Conservation (phyloP, 257 asterid species). For the Primulina eburnea region DNA sequence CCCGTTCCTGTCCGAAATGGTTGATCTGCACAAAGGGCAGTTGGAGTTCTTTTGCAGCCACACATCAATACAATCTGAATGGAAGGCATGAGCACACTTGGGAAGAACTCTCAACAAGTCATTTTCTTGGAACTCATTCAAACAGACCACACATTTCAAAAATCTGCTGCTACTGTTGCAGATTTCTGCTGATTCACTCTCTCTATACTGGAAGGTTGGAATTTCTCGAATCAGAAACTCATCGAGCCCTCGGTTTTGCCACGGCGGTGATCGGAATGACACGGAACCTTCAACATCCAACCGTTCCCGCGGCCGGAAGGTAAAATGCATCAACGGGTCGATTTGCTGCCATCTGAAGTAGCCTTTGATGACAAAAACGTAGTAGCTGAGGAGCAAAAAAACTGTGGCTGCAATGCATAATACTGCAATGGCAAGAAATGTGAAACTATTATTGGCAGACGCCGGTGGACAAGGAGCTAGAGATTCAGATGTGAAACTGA, state of each 20-base stretch:
- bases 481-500: not conserved
- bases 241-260: slow-evolving; percentile 65
- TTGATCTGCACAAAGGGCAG: slow-evolving; percentile 78
- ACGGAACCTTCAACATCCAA: slow-evolving; percentile 33
- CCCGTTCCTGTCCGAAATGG: slow-evolving; percentile 52
- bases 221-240: slow-evolving; percentile 58
- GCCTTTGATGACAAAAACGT: slow-evolving; percentile 62
- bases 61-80: slow-evolving; percentile 71
- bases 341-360: slow-evolving; percentile 69
- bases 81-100: slow-evolving; percentile 73
- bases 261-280: slow-evolving; percentile 43
- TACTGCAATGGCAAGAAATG: slow-evolving; percentile 58
- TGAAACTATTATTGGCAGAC: slow-evolving; percentile 46
- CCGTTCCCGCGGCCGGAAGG: slow-evolving; percentile 24
- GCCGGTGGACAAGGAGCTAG: slow-evolving; percentile 34
- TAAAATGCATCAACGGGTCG: slow-evolving; percentile 57
- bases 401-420: slow-evolving; percentile 67
- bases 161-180: slow-evolving; percentile 16
- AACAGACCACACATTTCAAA: slow-evolving; percentile 69
- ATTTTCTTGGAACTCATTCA: slow-evolving; percentile 58
- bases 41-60: slow-evolving; percentile 70
- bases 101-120: slow-evolving; percentile 70
- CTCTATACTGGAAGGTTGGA: slow-evolving; percentile 59
- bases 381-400: slow-evolving; percentile 60
- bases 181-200: slow-evolving; percentile 23